These are phyloP conservation scores for Apiospora arundinis DNA, from an alignment of 2,329 filamentous ascomycete genomes.

Conservation along the genomic window DNA sequence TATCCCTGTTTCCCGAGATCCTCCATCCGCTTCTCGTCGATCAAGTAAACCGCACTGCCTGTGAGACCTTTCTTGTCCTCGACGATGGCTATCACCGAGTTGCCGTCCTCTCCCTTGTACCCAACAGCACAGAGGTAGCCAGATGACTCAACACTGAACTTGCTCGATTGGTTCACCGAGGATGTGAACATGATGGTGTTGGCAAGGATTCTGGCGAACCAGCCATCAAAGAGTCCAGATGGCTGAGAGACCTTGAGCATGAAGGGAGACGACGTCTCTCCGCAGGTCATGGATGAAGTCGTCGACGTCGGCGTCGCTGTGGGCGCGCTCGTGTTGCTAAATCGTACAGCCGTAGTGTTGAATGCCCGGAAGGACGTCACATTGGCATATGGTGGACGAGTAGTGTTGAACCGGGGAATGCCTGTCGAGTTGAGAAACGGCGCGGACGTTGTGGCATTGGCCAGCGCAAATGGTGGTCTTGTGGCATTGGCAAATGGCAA, in stretches of 20 bases:
- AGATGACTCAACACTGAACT: conserved; percentile 35
- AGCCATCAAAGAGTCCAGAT: conserved; percentile 38
- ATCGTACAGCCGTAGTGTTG: conserved; percentile 24
- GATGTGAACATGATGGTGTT: conserved; percentile 37
- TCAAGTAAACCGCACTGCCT: conserved; percentile 37
- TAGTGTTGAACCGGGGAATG: conserved; percentile 22
- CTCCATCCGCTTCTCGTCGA: conserved; percentile 31
- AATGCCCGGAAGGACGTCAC: conserved; percentile 24
- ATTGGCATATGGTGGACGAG: conserved; percentile 25
- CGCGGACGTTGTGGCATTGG: conserved; percentile 24
- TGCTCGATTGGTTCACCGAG: conserved; percentile 27
- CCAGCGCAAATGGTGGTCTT: not conserved
- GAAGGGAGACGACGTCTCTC: conserved; percentile 35
- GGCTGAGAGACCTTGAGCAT: conserved; percentile 36
- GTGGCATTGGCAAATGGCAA: conserved; percentile 22
- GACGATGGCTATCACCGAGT: conserved; percentile 36
- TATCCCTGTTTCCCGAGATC: conserved; percentile 34
- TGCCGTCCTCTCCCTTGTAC: conserved; percentile 27
- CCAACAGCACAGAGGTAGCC: conserved; percentile 39
- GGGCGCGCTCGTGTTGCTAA: conserved; percentile 25
- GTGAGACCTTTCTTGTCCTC: conserved; percentile 29
- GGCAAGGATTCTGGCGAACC: conserved; percentile 39
- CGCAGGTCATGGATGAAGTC: conserved; percentile 29
- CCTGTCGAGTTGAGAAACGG: conserved; percentile 26
- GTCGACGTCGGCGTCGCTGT: conserved; percentile 23